Evolutionary conservation across 2,329 filamentous ascomycete genomes (phyloP), one percentile per base, ranked within the genome.

Genomic region (Apiospora arundinis): DNA sequence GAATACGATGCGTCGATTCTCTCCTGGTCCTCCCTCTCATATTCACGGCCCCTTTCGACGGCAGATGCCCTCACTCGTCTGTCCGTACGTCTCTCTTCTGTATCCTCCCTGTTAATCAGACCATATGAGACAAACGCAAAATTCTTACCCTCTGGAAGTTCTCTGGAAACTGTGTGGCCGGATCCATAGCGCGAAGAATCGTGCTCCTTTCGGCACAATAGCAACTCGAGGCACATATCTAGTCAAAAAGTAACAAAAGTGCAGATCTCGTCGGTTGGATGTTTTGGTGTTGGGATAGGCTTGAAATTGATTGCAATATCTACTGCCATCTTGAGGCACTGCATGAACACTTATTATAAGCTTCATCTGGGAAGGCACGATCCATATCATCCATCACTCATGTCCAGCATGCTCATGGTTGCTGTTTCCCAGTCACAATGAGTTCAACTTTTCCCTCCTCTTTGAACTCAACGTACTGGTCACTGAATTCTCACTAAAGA

Each of bases 151-250:
- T 18, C 16, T 21, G 28, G 2, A 37, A n/a, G 28, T 5, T 1
- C 0, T 12, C 28, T n/a, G 18, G 16, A 11, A 11, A 1, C 1
- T 37, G 12, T 1, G 2, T 37, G 28, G 16, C 28, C 8, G 9
- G 52, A 6, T 37, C 52, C 52, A 25, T 25, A 14, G 25, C 14
- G 28, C 14, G 23, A 23, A 52, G 12, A 1, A 16, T 52, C 25
- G 49, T 5, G 14, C 23, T 16, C 7, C 23, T 8, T 14, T 52
- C 11, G 1, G 6, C 23, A 16, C 14, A 16, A 32, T 21, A 25
- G 32, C 14, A 1, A 4, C 1, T 14, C 3, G 28, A 2, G 4
- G 7, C 52, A 21, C 28, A 37, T 60, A 1, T 37, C 21, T 8
- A 16, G 28, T 37, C 28, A 60, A 37, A 6, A n/a, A 37, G 28